phyloP scores from a whole-genome alignment of 2,329 filamentous ascomycete genomes.

The Sphaerulina musiva region DNA sequence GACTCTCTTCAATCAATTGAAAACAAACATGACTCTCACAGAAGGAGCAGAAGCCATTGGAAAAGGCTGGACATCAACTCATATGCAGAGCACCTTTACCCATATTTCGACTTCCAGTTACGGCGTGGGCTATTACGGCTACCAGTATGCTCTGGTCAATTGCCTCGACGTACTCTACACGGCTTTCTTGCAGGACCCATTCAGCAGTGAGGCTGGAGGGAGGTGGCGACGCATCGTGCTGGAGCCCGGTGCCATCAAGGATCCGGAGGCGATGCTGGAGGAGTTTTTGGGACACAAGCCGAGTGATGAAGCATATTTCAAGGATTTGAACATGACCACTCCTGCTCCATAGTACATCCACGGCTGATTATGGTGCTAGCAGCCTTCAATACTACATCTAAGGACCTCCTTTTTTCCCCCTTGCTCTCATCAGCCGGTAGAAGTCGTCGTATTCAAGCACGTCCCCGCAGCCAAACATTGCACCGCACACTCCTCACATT shows the following conservation, averaged over 20 bases:
- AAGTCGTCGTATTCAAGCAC: not conserved
- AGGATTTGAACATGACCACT: not conserved
- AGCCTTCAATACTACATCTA: not conserved
- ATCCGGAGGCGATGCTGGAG: conserved; percentile 64
- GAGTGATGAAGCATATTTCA: not conserved
- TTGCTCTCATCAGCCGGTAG: not conserved
- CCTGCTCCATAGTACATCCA: not conserved
- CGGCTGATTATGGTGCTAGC: too few relatives aligned
- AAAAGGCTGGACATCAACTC: not conserved
- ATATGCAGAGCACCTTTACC: not conserved
- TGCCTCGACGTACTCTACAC: conserved; percentile 76
- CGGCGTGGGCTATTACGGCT: not conserved
- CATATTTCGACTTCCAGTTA: not conserved
- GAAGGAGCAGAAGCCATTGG: not conserved
- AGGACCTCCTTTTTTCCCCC: too few relatives aligned
- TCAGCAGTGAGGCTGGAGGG: conserved; percentile 64
- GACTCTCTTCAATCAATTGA: not conserved
- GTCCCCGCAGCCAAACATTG: not conserved
- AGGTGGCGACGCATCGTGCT: conserved; percentile 69
- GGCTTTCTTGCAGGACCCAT: conserved; percentile 67
- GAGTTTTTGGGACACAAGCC: conserved; percentile 70
- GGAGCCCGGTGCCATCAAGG: conserved; percentile 68
- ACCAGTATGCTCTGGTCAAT: conserved; percentile 58
- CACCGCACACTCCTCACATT: not conserved
- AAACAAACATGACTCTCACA: not conserved